These are phyloP conservation scores for Talaromyces verruculosus DNA, from an alignment of 2,329 filamentous ascomycete genomes.

Conservation along the genomic window DNA sequence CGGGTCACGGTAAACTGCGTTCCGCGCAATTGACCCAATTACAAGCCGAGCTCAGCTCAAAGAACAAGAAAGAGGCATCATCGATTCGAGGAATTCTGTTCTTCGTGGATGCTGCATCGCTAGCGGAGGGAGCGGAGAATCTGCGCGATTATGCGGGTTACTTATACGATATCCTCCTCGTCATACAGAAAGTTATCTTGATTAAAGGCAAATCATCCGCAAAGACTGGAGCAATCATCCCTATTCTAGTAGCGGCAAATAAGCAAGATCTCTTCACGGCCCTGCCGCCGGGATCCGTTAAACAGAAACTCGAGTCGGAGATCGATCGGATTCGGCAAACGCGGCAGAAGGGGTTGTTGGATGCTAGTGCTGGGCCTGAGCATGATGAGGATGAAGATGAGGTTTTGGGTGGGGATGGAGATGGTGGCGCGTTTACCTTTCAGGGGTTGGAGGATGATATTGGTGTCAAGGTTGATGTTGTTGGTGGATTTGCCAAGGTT, in stretches of 20 bases:
- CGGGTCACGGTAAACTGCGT: slow-evolving; percentile 92
- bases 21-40: slow-evolving; percentile 47
- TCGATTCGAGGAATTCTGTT: slow-evolving; percentile 74
- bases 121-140: slow-evolving; percentile 45
- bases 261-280: slow-evolving; percentile 96
- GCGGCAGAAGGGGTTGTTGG: slow-evolving; percentile 75
- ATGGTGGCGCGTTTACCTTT: slow-evolving; percentile 71
- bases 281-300: slow-evolving; percentile 74
- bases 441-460: slow-evolving; percentile 75
- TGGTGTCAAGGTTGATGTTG: slow-evolving; percentile 72
- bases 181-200: slow-evolving; percentile 72
- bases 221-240: slow-evolving; percentile 61
- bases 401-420: slow-evolving; percentile 74
- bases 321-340: slow-evolving; percentile 74
- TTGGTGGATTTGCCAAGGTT: slow-evolving; percentile 68
- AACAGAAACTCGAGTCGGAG: slow-evolving; percentile 73
- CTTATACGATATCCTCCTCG: slow-evolving; percentile 83
- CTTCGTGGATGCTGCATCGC: slow-evolving; percentile 77
- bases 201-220: slow-evolving; percentile 46
- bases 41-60: slow-evolving; percentile 38
- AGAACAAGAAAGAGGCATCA: slow-evolving; percentile 32
- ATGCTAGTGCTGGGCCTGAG: slow-evolving; percentile 67
- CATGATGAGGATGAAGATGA: slow-evolving; percentile 69
- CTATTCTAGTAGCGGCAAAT: slow-evolving; percentile 84
- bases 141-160: slow-evolving; percentile 77